Evolutionary conservation across 2,329 filamentous ascomycete genomes (phyloP), one percentile per base, ranked within the genome.

Genomic region (Cladosporium cucumerinum): DNA sequence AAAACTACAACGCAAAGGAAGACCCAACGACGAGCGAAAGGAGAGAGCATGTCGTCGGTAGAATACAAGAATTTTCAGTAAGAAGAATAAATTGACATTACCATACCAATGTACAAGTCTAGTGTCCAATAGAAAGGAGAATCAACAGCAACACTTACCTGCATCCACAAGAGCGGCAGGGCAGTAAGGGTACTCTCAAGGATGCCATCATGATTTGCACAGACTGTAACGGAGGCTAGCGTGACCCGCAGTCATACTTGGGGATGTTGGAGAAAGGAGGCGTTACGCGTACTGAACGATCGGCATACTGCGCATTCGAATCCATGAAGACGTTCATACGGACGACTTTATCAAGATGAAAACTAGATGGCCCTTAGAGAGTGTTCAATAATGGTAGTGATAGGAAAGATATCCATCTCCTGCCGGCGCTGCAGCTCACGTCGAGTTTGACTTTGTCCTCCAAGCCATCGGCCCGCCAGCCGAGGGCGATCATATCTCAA

Each of bases 21-120:
- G 51, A 69, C 55, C 65, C 70, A 73, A 67, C 72, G 70, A 57
- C 71, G 71, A 46, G 72, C 60, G 49, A 69, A 63, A 61, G 69
- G 72, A 28, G 69, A 63, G 71, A 73, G 72, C 63, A 65, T 65
- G 67, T 63, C 49, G 67, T 61, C 36, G 43, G 26, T 52, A 25
- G n/a, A 21, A 39, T 57, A 28, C 18, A 39, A 55, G 30, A 63
- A 36, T 21, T 28, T n/a, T 48, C n/a, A 52, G 25, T 28, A 36
- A 49, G 48, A 57, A 21, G 46, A 32, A 46, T 18, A 4, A 39
- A 11, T 46, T 25, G 36, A n/a, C 28, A 62, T 62, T 52, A 21
- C 58, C 26, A 34, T 28, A 32, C 14, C 16, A 30, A 18, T 26
- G 26, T 54, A n/a, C 10, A 10, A 21, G 26, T 21, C 39, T 46